Percentiles rank a stretch among this genome's conserved stretches.
These are phyloP conservation scores for Colletotrichum higginsianum DNA, from an alignment of 2,329 filamentous ascomycete species.

Conservation along the genomic window DNA sequence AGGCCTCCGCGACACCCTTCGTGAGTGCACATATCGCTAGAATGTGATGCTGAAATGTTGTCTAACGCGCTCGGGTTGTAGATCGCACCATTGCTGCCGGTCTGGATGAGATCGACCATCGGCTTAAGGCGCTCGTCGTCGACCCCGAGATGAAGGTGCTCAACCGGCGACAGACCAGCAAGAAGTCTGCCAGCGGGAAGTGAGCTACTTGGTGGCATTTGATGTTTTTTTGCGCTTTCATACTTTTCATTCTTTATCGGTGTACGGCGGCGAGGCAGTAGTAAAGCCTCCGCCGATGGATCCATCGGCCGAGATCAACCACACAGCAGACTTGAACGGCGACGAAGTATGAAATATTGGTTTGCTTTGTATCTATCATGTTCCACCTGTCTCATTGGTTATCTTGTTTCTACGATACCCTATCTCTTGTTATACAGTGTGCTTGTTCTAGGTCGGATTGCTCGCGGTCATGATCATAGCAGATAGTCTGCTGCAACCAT, in stretches of 20 bases:
- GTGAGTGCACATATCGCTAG: conserved; percentile 47
- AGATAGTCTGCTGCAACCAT: too few relatives aligned
- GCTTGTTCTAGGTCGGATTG: not conserved
- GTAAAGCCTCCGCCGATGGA: too few relatives aligned
- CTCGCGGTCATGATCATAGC: not conserved
- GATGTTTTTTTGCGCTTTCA: not conserved
- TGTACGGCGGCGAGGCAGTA: too few relatives aligned
- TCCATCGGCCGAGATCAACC: too few relatives aligned
- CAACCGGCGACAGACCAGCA: conserved; percentile 10
- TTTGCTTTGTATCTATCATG: not conserved
- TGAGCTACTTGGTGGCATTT: not conserved
- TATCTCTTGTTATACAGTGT: not conserved
- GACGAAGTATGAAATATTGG: not conserved
- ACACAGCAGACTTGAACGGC: too few relatives aligned
- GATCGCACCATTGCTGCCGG: conserved; percentile 19
- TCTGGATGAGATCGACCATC: conserved; percentile 13
- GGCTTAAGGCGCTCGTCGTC: conserved; percentile 34
- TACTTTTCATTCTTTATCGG: not conserved
- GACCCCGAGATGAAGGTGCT: conserved; percentile 40
- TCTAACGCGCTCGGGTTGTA: not conserved
- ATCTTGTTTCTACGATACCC: not conserved
- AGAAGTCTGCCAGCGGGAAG: conserved; percentile 14
- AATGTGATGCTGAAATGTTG: not conserved
- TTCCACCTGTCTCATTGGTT: too few relatives aligned
- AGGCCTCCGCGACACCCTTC: conserved; percentile 51